These are phyloP conservation scores for Globisporangium perplexum DNA, from an alignment of 352 stramenopile species.

Conservation along the genomic window DNA sequence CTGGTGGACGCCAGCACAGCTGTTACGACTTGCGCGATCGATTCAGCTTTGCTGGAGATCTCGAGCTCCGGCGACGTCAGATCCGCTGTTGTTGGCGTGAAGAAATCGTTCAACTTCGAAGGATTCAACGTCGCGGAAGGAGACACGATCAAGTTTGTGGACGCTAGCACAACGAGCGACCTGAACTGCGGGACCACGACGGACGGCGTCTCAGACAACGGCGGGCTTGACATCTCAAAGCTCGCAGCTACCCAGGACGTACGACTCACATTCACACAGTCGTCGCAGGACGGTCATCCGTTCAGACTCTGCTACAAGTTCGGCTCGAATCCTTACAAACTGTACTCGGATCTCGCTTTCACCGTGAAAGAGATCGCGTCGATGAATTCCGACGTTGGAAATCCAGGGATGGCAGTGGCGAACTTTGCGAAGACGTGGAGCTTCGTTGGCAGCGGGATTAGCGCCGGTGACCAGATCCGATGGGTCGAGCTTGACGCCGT, in stretches of 20 bases:
- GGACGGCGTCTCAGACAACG: slow-evolving; percentile 38
- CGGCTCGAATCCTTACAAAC: slow-evolving; percentile 57
- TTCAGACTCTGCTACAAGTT: slow-evolving; percentile 73
- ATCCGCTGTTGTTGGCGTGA: slow-evolving; percentile 39
- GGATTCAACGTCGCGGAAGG: slow-evolving; percentile 26
- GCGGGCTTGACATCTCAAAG: slow-evolving; percentile 28
- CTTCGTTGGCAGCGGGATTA: slow-evolving; percentile 37
- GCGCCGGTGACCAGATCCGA: slow-evolving; percentile 35
- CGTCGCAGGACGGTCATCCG: slow-evolving; percentile 24
- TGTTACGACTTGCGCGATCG: slow-evolving; percentile 30
- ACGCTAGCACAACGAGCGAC: slow-evolving; percentile 45
- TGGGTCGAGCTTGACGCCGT: slow-evolving; percentile 44
- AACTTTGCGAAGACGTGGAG: slow-evolving; percentile 49
- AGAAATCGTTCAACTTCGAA: slow-evolving; percentile 44
- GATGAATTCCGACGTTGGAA: slow-evolving; percentile 25
- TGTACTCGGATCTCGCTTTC: slow-evolving; percentile 41
- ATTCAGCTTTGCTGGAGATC: slow-evolving; percentile 32
- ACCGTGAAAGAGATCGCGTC: slow-evolving; percentile 45
- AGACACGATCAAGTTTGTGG: slow-evolving; percentile 64
- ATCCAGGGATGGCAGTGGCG: slow-evolving; percentile 32
- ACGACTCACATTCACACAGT: slow-evolving; percentile 36
- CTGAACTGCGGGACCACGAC: slow-evolving; percentile 37
- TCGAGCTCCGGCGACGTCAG: slow-evolving; percentile 33
- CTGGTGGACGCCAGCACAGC: slow-evolving; percentile 32
- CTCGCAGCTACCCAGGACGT: slow-evolving; percentile 16